A percentile compares a stretch with the other conserved stretches of the same genome.
Conservation (phyloP, 345 rosid genomes). For the Brassica nigra region DNA sequence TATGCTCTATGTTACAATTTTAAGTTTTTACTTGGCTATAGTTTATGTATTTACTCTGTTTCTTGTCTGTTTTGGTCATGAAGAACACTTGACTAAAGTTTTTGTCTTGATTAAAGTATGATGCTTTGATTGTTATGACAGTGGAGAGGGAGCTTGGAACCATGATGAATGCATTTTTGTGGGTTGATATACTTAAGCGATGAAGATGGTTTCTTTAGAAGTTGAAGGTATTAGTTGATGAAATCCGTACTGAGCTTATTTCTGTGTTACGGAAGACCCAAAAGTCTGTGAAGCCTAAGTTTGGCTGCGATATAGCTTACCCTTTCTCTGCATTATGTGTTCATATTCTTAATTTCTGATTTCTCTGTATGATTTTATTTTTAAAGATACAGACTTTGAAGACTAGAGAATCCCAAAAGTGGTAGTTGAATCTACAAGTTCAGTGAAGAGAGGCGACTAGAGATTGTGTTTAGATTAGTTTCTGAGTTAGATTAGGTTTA, state of each 20-base stretch:
- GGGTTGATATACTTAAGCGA: too few species aligned
- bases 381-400: too few species aligned
- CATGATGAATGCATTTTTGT: too few species aligned
- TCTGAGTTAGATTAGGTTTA: background rate
- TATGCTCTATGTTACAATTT: background rate
- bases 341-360: constrained; percentile 14
- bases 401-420: background rate
- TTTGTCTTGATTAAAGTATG: constrained; percentile 6
- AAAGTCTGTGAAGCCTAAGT: constrained; percentile 61
- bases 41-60: constrained; percentile 7
- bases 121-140: too few species aligned
- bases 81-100: constrained; percentile 14
- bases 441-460: background rate
- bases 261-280: constrained; percentile 49
- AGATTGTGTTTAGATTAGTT: background rate
- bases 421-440: background rate
- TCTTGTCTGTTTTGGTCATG: background rate
- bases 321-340: constrained; percentile 79
- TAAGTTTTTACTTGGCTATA: background rate
- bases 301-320: constrained; percentile 80
- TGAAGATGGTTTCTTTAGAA: constrained; percentile 52
- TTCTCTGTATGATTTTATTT: too few species aligned
- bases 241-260: constrained; percentile 63
- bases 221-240: constrained; percentile 68
- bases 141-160: too few species aligned